These are phyloP conservation scores for Fusarium goolgardi DNA, from an alignment of 2,329 filamentous ascomycete genomes.

Conservation along the genomic window DNA sequence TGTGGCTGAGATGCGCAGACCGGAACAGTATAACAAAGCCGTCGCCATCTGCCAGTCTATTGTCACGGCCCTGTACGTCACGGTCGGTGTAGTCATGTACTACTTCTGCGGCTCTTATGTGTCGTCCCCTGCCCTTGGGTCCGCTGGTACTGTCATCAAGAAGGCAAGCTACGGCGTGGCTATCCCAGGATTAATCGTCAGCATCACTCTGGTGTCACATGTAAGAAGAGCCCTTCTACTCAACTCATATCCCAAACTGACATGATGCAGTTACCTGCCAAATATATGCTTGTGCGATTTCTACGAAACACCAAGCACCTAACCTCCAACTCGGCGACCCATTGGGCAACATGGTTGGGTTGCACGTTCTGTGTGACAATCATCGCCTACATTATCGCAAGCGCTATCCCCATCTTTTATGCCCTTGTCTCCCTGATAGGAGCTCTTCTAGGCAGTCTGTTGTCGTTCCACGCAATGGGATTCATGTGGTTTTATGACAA, in stretches of 20 bases:
- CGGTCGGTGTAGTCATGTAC: slow-evolving; percentile 56
- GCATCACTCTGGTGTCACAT: slow-evolving; percentile 44
- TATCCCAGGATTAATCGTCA: slow-evolving; percentile 47
- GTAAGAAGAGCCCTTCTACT: fast-evolving
- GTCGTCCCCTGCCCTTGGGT: slow-evolving; percentile 60
- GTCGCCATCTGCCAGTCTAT: slow-evolving; percentile 45
- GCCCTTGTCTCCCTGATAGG: slow-evolving; percentile 45
- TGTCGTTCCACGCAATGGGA: slow-evolving; percentile 48
- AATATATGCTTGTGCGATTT: slow-evolving; percentile 30
- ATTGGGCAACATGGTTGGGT: slow-evolving; percentile 50
- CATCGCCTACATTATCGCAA: slow-evolving; percentile 47
- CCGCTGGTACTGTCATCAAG: slow-evolving; percentile 56
- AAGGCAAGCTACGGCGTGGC: slow-evolving; percentile 57
- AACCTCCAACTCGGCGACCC: slow-evolving; percentile 42
- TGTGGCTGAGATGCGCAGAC: slow-evolving; percentile 50
- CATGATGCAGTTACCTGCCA: slow-evolving; percentile 8
- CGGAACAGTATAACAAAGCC: slow-evolving; percentile 43
- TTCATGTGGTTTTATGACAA: slow-evolving; percentile 50
- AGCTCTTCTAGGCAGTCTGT: slow-evolving; percentile 46
- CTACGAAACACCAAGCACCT: slow-evolving; percentile 49
- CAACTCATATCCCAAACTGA: neutral
- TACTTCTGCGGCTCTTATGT: slow-evolving; percentile 60
- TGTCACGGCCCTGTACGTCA: slow-evolving; percentile 50
- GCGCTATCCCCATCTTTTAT: slow-evolving; percentile 45
- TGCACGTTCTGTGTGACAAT: slow-evolving; percentile 44